These are phyloP conservation scores for Pseudogymnoascus sp. DNA, from an alignment of 2,329 filamentous ascomycete genomes.

Conservation along the genomic window DNA sequence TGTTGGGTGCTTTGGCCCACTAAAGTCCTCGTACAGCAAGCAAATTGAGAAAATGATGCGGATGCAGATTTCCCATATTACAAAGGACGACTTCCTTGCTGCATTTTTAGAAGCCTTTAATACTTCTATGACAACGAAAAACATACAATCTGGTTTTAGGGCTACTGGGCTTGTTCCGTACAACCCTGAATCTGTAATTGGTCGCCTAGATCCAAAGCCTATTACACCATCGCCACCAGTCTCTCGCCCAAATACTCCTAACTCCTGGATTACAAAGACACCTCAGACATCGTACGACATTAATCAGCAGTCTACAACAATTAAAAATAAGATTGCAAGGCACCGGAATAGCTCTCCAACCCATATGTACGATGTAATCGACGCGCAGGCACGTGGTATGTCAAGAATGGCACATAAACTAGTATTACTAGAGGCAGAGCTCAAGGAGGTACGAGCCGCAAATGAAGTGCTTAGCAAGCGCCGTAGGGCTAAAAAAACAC, in stretches of 20 bases:
- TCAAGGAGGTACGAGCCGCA: neutral
- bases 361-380: too few species aligned
- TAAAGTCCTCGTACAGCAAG: slow-evolving; percentile 25
- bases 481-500: neutral
- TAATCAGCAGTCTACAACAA: too few species aligned
- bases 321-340: too few species aligned
- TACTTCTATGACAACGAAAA: neutral
- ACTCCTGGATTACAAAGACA: too few species aligned
- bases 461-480: neutral
- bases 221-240: too few species aligned
- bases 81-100: slow-evolving; percentile 20
- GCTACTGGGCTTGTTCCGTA: neutral
- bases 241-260: too few species aligned
- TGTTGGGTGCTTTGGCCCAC: slow-evolving; percentile 27
- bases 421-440: neutral
- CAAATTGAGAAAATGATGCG: slow-evolving; percentile 20
- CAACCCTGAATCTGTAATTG: too few species aligned
- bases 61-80: slow-evolving; percentile 20
- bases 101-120: slow-evolving; percentile 16
- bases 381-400: too few species aligned
- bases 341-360: too few species aligned
- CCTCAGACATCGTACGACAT: too few species aligned
- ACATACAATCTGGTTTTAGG: neutral
- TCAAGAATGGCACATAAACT: neutral
- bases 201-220: too few species aligned